Percentiles rank a stretch among this genome's conserved stretches.
Conservation (phyloP, 139 green algal genomes). For the Monoraphidium neglectum region DNA sequence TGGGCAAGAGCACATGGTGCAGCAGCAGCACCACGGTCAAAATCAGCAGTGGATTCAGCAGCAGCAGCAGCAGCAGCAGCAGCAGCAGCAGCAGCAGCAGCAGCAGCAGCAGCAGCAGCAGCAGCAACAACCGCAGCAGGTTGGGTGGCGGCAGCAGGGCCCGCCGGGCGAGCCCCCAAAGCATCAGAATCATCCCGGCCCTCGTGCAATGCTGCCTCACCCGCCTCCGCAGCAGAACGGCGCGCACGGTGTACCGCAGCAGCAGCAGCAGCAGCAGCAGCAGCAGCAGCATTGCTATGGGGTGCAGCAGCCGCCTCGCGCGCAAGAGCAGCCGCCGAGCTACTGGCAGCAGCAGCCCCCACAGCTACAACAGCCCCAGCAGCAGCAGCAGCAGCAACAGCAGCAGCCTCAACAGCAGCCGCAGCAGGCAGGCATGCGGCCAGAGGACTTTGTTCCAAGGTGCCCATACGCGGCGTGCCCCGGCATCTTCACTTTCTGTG, state of each 20-base stretch:
- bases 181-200: background rate
- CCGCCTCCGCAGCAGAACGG: background rate
- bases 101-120: conserved; percentile 3
- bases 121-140: background rate
- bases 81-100: background rate
- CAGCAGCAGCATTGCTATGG: background rate
- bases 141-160: background rate
- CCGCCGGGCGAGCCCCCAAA: background rate
- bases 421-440: background rate
- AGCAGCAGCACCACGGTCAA: background rate
- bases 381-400: background rate
- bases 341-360: background rate
- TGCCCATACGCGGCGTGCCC: conserved; percentile 32
- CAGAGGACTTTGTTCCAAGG: background rate
- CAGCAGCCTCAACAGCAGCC: conserved; percentile 9
- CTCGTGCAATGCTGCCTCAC: background rate
- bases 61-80: conserved; percentile 19
- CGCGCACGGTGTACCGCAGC: background rate
- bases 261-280: background rate
- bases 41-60: conserved; percentile 13
- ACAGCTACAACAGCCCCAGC: background rate
- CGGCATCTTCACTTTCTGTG: conserved; percentile 17
- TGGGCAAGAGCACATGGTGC: conserved; percentile 2
- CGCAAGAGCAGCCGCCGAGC: conserved; percentile 9
- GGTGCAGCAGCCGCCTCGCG: background rate